phyloP scores from a whole-genome alignment of 176 grass and related monocot species.

The Triticum urartu region DNA sequence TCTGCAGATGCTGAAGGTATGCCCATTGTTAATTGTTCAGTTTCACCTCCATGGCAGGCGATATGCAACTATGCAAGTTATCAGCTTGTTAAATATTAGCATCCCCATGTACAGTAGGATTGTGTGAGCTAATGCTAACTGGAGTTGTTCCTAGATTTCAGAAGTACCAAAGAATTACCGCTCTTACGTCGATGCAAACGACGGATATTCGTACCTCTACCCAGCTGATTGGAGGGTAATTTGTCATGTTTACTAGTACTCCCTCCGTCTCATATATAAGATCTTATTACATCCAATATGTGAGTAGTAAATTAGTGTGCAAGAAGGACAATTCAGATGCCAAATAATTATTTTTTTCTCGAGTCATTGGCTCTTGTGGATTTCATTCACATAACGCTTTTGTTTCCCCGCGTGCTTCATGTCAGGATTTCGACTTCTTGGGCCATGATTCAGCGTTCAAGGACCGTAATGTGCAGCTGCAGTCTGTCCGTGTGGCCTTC shows the following conservation, averaged over 20 bases:
- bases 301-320: background rate
- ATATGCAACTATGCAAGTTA: background rate
- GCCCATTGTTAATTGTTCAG: background rate
- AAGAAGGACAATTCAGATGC: conserved; percentile 3
- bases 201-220: conserved; percentile 86
- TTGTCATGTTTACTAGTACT: background rate
- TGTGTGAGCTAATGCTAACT: conserved; percentile 22
- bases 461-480: conserved; percentile 68
- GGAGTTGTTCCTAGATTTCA: conserved; percentile 52
- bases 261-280: too few species aligned
- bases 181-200: conserved; percentile 73
- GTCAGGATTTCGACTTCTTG: conserved; percentile 86
- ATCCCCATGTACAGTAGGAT: too few species aligned
- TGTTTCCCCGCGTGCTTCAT: background rate
- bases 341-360: background rate
- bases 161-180: conserved; percentile 66
- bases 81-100: background rate
- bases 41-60: background rate
- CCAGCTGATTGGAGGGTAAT: conserved; percentile 92
- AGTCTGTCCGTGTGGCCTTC: conserved; percentile 78
- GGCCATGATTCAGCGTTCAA: conserved; percentile 96
- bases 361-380: background rate
- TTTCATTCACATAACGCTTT: background rate
- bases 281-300: too few species aligned
- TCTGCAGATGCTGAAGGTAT: conserved; percentile 77